phyloP scores from a whole-genome alignment of 768 basidiomycete species.

The Leucogyrophana mollusca region DNA sequence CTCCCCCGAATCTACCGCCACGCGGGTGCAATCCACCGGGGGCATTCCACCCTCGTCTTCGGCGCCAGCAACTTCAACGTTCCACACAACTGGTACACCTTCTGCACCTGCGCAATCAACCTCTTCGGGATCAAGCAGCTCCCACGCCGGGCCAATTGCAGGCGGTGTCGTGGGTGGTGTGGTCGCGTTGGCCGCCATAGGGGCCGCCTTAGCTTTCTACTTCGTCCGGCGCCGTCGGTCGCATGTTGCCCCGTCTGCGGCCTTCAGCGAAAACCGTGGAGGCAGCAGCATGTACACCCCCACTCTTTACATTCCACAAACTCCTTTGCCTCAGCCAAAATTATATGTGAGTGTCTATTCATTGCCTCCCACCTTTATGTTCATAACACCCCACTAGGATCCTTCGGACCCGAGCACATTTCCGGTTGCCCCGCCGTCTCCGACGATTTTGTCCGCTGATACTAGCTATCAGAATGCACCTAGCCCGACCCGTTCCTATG shows the following conservation, averaged over 20 bases:
- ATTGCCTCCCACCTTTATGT: not conserved
- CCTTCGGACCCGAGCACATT: constrained; percentile 38
- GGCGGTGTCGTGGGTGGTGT: constrained; percentile 64
- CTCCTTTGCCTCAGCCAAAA: constrained; percentile 20
- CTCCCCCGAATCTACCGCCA: constrained; percentile 42
- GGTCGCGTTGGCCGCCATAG: constrained; percentile 43
- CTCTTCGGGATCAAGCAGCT: constrained; percentile 5
- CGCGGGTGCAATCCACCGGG: constrained; percentile 28
- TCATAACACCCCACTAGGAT: constrained; percentile 22
- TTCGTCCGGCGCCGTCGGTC: constrained; percentile 27
- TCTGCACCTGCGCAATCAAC: constrained; percentile 5
- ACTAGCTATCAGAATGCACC: constrained; percentile 4
- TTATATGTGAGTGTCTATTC: constrained; percentile 22
- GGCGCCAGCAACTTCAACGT: constrained; percentile 13
- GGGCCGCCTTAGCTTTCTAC: constrained; percentile 39
- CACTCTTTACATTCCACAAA: constrained; percentile 9
- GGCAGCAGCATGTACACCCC: constrained; percentile 6
- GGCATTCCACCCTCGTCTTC: constrained; percentile 9
- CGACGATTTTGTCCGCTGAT: constrained; percentile 8
- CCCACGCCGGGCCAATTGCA: constrained; percentile 56
- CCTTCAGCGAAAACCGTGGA: not conserved
- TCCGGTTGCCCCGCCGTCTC: constrained; percentile 25
- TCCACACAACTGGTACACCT: constrained; percentile 5
- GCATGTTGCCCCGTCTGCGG: constrained; percentile 15
- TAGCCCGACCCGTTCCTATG: constrained; percentile 9